These are phyloP conservation scores for Camptophora hylomeconis DNA, from an alignment of 2,329 filamentous ascomycete genomes.

Conservation along the genomic window DNA sequence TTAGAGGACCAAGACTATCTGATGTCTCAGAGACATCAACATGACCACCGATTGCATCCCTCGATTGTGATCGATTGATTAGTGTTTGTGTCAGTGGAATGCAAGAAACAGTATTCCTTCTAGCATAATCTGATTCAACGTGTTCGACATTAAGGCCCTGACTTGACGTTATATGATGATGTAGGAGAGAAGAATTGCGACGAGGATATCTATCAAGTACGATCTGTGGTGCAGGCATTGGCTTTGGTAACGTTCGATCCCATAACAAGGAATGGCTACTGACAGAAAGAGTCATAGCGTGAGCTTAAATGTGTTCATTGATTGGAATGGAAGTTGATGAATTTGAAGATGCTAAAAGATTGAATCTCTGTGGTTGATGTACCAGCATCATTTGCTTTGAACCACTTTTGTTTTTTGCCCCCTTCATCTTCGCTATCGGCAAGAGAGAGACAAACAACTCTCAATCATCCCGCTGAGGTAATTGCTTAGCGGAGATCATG, in stretches of 20 bases:
- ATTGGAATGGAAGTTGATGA: conserved; percentile 7
- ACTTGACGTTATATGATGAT: conserved; percentile 14
- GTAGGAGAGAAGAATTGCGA: conserved; percentile 15
- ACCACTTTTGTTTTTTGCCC: conserved; percentile 10
- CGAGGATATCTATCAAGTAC: conserved; percentile 5
- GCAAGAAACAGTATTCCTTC: conserved; percentile 10
- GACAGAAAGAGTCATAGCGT: conserved; percentile 18
- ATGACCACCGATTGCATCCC: background rate
- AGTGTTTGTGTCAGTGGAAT: conserved; percentile 1
- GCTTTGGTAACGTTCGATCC: conserved; percentile 31
- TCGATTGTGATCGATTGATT: background rate
- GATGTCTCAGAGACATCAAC: background rate
- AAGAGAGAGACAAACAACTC: conserved; percentile 2
- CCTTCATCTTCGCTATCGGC: conserved; percentile 14
- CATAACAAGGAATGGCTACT: conserved; percentile 28
- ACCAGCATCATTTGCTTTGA: conserved; percentile 8
- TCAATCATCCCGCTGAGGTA: conserved; percentile 2
- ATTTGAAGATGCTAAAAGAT: conserved; percentile 3
- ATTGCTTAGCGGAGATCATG: conserved; percentile 1
- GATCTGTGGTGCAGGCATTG: conserved; percentile 17
- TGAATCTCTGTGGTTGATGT: conserved; percentile 11
- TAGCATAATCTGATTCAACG: conserved; percentile 7
- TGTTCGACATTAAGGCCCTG: conserved; percentile 8
- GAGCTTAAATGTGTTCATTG: conserved; percentile 17
- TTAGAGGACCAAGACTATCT: no score